phyloP scores from a whole-genome alignment of 257 asterid species.

The Cinchona pubescens region DNA sequence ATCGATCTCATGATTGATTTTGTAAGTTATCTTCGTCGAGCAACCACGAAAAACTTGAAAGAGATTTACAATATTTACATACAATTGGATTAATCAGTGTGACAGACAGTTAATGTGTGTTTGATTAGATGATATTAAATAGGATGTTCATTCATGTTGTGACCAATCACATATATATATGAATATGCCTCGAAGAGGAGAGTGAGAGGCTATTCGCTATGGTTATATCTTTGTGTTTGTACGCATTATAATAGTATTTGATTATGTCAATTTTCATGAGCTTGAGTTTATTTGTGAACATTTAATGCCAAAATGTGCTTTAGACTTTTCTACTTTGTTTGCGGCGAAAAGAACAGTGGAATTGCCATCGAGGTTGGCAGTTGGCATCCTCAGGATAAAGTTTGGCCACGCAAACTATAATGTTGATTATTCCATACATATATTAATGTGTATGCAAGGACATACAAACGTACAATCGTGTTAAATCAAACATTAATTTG shows the following conservation, averaged over 20 bases:
- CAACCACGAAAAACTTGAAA: neutral
- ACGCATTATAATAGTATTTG: neutral
- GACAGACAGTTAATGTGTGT: neutral
- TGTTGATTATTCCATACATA: neutral
- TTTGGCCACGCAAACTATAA: neutral
- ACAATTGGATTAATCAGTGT: neutral
- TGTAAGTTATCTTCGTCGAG: neutral
- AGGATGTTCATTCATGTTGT: neutral
- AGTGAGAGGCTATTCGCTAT: neutral
- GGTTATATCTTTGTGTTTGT: neutral
- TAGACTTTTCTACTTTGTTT: neutral
- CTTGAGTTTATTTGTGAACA: neutral
- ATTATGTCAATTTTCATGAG: neutral
- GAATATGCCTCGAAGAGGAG: neutral
- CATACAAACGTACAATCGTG: neutral
- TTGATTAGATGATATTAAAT: conserved; percentile 2
- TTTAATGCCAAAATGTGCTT: neutral
- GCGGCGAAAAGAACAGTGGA: neutral
- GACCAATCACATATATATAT: neutral
- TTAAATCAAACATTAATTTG: too few relatives aligned
- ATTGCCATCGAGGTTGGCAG: neutral
- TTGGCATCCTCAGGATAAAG: neutral
- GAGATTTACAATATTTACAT: neutral
- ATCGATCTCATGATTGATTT: conserved; percentile 1
- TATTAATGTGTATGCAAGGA: neutral